These are phyloP conservation scores for Phanerochaete sordida DNA, from an alignment of 768 basidiomycete species.

Conservation along the genomic window DNA sequence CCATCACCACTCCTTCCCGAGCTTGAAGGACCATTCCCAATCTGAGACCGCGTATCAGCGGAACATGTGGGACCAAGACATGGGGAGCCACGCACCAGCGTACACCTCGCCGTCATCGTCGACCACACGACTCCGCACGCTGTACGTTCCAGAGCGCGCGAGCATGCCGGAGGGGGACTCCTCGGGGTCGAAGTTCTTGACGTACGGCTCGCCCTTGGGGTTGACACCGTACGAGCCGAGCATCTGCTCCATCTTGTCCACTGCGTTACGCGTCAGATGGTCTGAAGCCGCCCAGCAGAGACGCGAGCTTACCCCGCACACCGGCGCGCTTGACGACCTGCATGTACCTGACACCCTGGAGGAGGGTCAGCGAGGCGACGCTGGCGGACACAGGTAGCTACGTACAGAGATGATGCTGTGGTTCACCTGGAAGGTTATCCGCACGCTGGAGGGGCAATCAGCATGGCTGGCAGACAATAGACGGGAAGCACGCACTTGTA, in stretches of 20 bases:
- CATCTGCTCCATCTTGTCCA: conserved; percentile 93
- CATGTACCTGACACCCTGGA: conserved; percentile 79
- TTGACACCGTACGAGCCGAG: conserved; percentile 88
- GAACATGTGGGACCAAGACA: not conserved
- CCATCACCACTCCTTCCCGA: conserved; percentile 85
- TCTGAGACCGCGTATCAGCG: conserved; percentile 38
- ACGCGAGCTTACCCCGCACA: conserved; percentile 50
- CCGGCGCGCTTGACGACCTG: conserved; percentile 85
- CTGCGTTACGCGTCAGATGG: conserved; percentile 34
- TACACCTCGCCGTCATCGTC: conserved; percentile 86
- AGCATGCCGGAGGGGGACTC: conserved; percentile 71
- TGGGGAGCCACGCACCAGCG: conserved; percentile 49
- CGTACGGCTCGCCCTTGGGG: conserved; percentile 59
- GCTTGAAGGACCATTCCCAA: conserved; percentile 88
- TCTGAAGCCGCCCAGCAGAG: not conserved
- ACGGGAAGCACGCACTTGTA: conserved; percentile 62
- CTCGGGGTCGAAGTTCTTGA: conserved; percentile 73
- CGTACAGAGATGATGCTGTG: conserved; percentile 82
- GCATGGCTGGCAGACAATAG: not conserved
- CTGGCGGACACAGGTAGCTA: not conserved
- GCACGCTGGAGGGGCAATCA: conserved; percentile 52
- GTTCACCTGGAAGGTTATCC: conserved; percentile 83
- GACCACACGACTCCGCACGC: conserved; percentile 75
- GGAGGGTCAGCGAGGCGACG: conserved; percentile 13
- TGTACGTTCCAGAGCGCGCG: conserved; percentile 78